Base-by-base conservation (phyloP, 2,329 filamentous ascomycete species). In the Alternaria sp. region DNA sequence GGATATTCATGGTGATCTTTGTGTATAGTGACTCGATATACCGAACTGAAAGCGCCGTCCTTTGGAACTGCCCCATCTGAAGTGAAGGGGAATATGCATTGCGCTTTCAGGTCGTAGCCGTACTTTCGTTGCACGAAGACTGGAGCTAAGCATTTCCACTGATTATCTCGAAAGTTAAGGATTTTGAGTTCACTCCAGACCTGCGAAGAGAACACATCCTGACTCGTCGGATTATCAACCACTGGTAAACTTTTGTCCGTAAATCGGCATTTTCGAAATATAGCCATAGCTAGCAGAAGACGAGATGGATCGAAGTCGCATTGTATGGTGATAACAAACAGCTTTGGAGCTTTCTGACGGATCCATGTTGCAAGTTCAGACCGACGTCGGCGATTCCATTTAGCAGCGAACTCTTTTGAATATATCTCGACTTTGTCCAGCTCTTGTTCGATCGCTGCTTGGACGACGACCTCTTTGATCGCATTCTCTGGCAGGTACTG, bases 101-200 rank as follows among this genome's bases (percentile, higher is more conserved):
- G 15, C 3, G n/a, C 10, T 10, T 21, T 8, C 7, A 67, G 52
- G 6, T 68, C 36, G 32, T 67, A 64, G 12, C 57, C 45, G 30
- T 63, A 67, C 15, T 28, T 21, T 2, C 25, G 10, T 4, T 50
- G 40, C 0, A 32, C 7, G 43, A 72, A 72, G 1, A 67, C 43
- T 3, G 67, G 67, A 7, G 47, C 66, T 12, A 66, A 36, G 11
- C 32, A 70, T 17, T 21, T 63, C 69, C 69, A 72, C 45, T 72
- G 69, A 4, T 55, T 43, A 2, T 63, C 52, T 30, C 46, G 58
- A 49, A 72, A 72, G 12, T 59, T 30, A 6, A 60, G 1, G 6
- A 58, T 32, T 17, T 51, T 58, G 2, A 19, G 40, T 12, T 10
- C 0, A 13, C 3, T 52, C 67, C 65, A 69, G n/a, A 66, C 15